Evolutionary conservation across 2,329 filamentous ascomycete species (phyloP), one percentile per base, ranked within the genome.

Genomic region (Didymellaceae sp.): DNA sequence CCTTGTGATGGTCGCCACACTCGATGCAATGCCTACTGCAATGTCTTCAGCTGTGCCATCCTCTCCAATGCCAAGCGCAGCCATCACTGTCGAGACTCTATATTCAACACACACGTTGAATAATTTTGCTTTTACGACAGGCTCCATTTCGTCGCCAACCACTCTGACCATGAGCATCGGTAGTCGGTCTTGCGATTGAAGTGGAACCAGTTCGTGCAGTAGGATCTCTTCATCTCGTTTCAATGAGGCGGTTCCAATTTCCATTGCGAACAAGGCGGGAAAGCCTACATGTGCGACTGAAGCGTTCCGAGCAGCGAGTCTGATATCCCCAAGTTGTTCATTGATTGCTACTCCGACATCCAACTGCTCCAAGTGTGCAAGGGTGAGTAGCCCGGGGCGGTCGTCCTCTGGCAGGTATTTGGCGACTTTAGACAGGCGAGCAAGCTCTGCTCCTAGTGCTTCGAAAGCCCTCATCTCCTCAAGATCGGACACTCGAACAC

Each of bases 341-440:
- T 86, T 87, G 39, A 93, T 70, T 33, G 88, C 82, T 8, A 90
- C 73, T 20, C 80, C 77, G 7, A 83, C 73, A 21, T 87, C 80
- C 6, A 90, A 62, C 14, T 85, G 83, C 43, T 85, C 83, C 44
- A 97, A 72, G 22, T 85, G 78, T 0, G 82, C 79, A 28, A 99
- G 78, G 0, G 87, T 91, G 28, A 99, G 78, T 16, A 97, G 78
- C 0, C 94, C 94, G 2, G 94, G 94, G 1, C 92, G 84, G 63
- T 99, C 93, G 72, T 99, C 94, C 62, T 99, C 93, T 0, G 94
- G 93, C 2, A 99, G 80, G 69, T 97, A 97, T 68, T 97, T 97
- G 6, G 93, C 84, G 20, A 99, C 91, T 0, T 86, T 92, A 0
- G 91, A 90, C 5, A 99, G 78, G 59, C 89, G 90, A 5, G 87